Evolutionary conservation across 768 basidiomycete species (phyloP), one percentile per base, ranked within the genome.

Genomic region (Galerina sulciceps): DNA sequence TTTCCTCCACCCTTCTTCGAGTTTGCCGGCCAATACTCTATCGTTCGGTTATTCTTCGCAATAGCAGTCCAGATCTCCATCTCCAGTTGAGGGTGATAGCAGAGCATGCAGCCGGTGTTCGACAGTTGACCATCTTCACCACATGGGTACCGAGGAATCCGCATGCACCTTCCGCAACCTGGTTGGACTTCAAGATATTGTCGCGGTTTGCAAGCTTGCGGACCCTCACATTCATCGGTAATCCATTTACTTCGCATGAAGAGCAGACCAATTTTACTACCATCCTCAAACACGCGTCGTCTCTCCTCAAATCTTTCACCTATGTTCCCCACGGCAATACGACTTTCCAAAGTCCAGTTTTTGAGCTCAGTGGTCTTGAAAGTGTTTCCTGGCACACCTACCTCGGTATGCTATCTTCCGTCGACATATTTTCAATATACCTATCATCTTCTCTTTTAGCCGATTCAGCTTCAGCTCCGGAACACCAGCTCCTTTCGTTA

Each of bases 211-310:
- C 49, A 35, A 43, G 31, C 22, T 40, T 58, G 50, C 41, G 50
- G 14, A n/a, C 40, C 6, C 20, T 58, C 6, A 51, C 49, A 4
- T 36, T 58, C 31, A 52, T 58, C 46, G 57, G 57, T 6, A 51
- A 20, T 17, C 49, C 57, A 8, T 58, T 58, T 38, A 51, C 38
- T 13, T 22, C 37, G 2, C 31, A 43, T 13, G 23, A 44, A 17
- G 57, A 58, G 49, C 57, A 58, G 20, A n/a, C 36, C 41, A 44
- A 40, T 17, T 58, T 58, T 23, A 36, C 44, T 11, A 38, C 37
- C 47, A 41, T 50, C 23, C 23, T 57, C 6, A 22, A 47, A 13
- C 20, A 31, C 5, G 15, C 26, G 1, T 42, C 44, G 10, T 40
- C 22, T 15, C 47, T 18, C 10, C 47, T 48, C 17, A 42, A 41